phyloP scores from a whole-genome alignment of 2,329 filamentous ascomycete species.

The Chaetomium sp. region DNA sequence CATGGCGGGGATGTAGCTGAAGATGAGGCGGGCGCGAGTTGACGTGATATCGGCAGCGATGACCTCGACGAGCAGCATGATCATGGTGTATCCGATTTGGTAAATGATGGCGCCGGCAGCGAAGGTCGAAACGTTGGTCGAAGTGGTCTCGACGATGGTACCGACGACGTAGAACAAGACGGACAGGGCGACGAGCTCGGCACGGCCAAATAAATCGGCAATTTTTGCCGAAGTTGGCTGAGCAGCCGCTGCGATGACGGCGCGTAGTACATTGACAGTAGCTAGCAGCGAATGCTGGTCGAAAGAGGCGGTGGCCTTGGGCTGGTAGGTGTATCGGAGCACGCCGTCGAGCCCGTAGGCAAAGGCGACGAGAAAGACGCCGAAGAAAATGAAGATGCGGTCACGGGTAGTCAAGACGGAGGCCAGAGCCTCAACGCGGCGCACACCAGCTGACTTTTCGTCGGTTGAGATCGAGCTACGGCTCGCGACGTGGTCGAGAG shows the following conservation, averaged over 20 bases:
- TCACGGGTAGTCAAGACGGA: conserved; percentile 45
- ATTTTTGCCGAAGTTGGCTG: conserved; percentile 53
- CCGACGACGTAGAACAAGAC: conserved; percentile 55
- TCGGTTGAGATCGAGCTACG: background rate
- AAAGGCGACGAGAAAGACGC: conserved; percentile 58
- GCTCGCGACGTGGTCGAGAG: background rate
- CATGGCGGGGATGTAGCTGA: conserved; percentile 55
- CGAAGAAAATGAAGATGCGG: conserved; percentile 51
- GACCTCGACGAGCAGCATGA: conserved; percentile 57
- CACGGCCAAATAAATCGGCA: conserved; percentile 57
- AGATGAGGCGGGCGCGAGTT: conserved; percentile 54
- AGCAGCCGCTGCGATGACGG: conserved; percentile 54
- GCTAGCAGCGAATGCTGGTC: conserved; percentile 48
- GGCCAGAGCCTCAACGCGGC: conserved; percentile 52
- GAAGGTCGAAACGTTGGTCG: conserved; percentile 44
- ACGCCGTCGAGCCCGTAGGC: conserved; percentile 56
- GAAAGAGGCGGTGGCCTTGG: conserved; percentile 46
- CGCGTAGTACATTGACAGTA: conserved; percentile 51
- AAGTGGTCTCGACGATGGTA: conserved; percentile 50
- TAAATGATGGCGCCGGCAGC: conserved; percentile 54
- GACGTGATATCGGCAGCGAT: conserved; percentile 60
- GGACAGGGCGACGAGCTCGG: conserved; percentile 51
- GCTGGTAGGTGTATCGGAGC: conserved; percentile 50
- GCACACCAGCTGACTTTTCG: conserved; percentile 46
- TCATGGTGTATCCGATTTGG: conserved; percentile 57